These are phyloP conservation scores for Moniliophthora roreri DNA, from an alignment of 1,284 basidiomycete species.

Conservation along the genomic window DNA sequence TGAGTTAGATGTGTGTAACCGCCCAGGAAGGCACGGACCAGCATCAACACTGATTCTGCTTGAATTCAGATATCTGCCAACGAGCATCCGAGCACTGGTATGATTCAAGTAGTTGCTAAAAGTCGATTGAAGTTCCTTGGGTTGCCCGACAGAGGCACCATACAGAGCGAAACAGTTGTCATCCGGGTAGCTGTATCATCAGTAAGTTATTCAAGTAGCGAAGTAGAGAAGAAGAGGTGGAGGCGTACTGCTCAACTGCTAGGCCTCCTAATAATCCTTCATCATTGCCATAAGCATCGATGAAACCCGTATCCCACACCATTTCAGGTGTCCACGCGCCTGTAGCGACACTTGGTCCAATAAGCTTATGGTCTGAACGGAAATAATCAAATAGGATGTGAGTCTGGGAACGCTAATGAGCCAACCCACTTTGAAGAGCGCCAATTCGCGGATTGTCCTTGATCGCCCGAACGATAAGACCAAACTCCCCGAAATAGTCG, in stretches of 20 bases:
- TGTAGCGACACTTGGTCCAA: slow-evolving; percentile 44
- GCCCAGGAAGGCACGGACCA: not conserved
- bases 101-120: slow-evolving; percentile 64
- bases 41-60: slow-evolving; percentile 27
- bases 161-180: slow-evolving; percentile 66
- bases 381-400: slow-evolving; percentile 14
- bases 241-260: slow-evolving; percentile 51
- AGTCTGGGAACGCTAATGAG: slow-evolving; percentile 23
- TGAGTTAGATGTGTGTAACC: too few relatives aligned
- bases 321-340: slow-evolving; percentile 40
- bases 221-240: too few relatives aligned
- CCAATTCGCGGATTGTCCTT: slow-evolving; percentile 16
- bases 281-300: slow-evolving; percentile 35
- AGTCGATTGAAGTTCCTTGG: slow-evolving; percentile 47
- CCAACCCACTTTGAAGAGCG: not conserved
- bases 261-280: slow-evolving; percentile 31
- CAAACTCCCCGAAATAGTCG: slow-evolving; percentile 49
- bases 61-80: slow-evolving; percentile 50
- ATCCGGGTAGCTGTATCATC: slow-evolving; percentile 50
- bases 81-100: slow-evolving; percentile 42
- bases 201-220: slow-evolving; percentile 25
- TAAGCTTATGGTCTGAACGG: slow-evolving; percentile 31
- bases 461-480: slow-evolving; percentile 35
- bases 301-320: slow-evolving; percentile 35
- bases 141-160: slow-evolving; percentile 35